Base-by-base conservation (phyloP, 495 filamentous ascomycete species). In the Penicillium riverlandense region DNA sequence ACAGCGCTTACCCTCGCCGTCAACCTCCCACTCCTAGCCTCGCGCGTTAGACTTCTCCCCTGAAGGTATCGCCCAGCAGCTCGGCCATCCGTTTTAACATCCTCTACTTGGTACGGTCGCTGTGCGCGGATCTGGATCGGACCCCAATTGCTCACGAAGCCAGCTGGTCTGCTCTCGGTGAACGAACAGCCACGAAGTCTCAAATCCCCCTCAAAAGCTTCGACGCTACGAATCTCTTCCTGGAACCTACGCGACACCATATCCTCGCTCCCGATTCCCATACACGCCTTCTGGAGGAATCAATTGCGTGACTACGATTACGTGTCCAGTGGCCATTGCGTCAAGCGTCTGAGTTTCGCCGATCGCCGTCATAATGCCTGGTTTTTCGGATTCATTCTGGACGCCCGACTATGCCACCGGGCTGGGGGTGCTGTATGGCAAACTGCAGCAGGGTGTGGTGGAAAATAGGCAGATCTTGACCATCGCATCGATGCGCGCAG, bases 341-440 rank as follows among this genome's bases (percentile, higher is more conserved):
- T 38, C 29, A 54, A 43, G 28, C 44, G 32, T 37, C n/a, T 45
- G 33, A 22, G 2, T 7, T 30, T 13, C 29, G 15, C 32, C 30
- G 41, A 15, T 37, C 36, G 13, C 28, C 33, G 44, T 53, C 48
- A 73, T 45, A 57, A 91, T 91, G 88, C 84, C 85, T 50, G 79
- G 85, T 34, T 96, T 96, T 67, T 81, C 88, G 48, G 88, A 91
- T 69, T 94, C 90, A 6, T 96, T 96, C 67, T 96, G 90, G 90
- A 90, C 89, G 45, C 79, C 79, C 53, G 90, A 96, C 71, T 95
- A 95, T 67, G 87, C 90, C 52, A 84, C 84, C 66, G 90, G 92
- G 31, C 79, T 99, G 45, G 92, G 90, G 34, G 90, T 99, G 35
- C 79, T 99, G 47, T 99, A 97, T 57, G 85, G 80, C 57, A 99